Evolutionary conservation across 495 filamentous ascomycete species (phyloP).

Genomic region (Aspergillus biplanus): DNA sequence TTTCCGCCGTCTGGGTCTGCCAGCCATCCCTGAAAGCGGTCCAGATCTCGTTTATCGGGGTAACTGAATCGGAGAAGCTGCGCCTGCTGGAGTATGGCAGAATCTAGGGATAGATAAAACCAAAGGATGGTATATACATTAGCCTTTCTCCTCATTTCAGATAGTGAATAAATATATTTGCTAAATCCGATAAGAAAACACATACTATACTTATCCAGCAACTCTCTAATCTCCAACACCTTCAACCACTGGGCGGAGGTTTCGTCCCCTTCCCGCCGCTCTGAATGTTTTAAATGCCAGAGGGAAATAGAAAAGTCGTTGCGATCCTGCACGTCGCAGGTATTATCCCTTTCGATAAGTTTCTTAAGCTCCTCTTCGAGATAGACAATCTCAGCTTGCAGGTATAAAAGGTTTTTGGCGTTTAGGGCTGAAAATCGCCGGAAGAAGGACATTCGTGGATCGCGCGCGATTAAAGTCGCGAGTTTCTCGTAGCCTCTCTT

Average conservation of each 20-base stretch:
- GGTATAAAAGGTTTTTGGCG: not conserved
- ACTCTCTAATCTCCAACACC: not conserved
- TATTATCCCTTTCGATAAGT: not conserved
- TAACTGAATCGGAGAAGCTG: not conserved
- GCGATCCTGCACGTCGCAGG: not conserved
- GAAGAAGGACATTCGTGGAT: not conserved
- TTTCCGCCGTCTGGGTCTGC: not conserved
- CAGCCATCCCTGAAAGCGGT: too few species aligned
- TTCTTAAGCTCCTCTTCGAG: not conserved
- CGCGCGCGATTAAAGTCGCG: not conserved
- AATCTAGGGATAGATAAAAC: too few species aligned
- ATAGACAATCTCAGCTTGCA: not conserved
- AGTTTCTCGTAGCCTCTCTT: conserved; percentile 10
- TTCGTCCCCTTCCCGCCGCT: not conserved
- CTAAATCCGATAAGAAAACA: too few species aligned
- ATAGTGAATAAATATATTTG: too few species aligned
- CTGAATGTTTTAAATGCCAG: not conserved
- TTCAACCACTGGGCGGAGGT: not conserved
- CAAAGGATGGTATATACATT: too few species aligned
- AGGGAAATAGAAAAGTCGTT: not conserved
- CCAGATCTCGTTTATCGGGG: not conserved
- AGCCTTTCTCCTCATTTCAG: too few species aligned
- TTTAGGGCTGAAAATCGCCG: not conserved
- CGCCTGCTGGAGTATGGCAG: conserved; percentile 1
- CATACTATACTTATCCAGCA: conserved; percentile 10